Base-by-base conservation (phyloP, 129 eudicot genomes). In the Mikania micrantha region DNA sequence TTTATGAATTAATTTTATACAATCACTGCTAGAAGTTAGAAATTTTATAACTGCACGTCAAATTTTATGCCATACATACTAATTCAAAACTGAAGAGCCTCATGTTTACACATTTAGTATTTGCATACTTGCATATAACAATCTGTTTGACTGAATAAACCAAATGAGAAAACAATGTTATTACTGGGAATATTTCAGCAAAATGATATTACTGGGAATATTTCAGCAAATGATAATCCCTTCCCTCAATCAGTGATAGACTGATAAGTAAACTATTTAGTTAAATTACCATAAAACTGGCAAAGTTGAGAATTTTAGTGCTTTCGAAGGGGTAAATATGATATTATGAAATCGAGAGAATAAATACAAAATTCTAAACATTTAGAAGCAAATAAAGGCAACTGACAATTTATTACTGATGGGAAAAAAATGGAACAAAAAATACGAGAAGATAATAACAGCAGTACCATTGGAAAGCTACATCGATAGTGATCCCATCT, bases 381-480 rank as follows among this genome's bases (percentile, higher is more conserved):
- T 3, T 8, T 20, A 50, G 59, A 50, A 52, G 59, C 2, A n/a
- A 21, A 52, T 21, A 22, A 21, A 52, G 15, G 15, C 9, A 52
- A 52, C 3, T 52, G 15, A 31, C 31, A 52, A 0, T 52, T 21
- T 52, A 22, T 9, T 9, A 61, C 68, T 9, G 54, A 7, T 4
- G 48, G 9, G 20, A 32, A 4, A 53, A 25, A 12, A 40, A 12
- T n/a, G 74, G 74, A 45, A 67, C 60, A 66, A 69, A 19, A 32
- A 72, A 5, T 12, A 75, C 17, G 39, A 29, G 29, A 2, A 68
- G 27, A 58, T 4, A 59, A 49, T 45, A 39, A 71, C 57, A 66
- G 32, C 0, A 39, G 20, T 13, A 94, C 97, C 99, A 94, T 73
- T 94, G 99, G 61, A 94, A 75, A 79, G 96, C 99, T 7, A 87